phyloP scores from a whole-genome alignment of 441 rosid genomes.

The Aleurites moluccanus region DNA sequence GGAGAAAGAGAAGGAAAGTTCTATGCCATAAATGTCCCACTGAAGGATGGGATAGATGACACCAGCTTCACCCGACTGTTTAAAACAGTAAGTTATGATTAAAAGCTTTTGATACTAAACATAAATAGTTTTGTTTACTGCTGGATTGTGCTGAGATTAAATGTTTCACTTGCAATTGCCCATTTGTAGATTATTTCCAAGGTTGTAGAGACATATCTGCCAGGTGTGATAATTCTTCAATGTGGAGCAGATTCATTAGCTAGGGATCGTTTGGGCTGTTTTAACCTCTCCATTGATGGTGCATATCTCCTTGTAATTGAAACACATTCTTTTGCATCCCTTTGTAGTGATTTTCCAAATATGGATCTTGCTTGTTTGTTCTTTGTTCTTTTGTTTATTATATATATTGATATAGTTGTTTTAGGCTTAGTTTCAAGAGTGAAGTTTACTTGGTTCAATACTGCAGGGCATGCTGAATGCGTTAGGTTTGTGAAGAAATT shows the following conservation, averaged over 20 bases:
- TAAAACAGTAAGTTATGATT: constrained; percentile 65
- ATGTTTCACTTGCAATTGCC: constrained; percentile 19
- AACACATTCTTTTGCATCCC: constrained; percentile 27
- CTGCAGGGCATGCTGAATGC: constrained; percentile 94
- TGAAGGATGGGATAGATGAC: constrained; percentile 98
- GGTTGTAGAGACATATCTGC: constrained; percentile 90
- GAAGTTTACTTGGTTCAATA: constrained; percentile 14
- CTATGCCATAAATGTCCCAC: constrained; percentile 95
- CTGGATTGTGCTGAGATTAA: constrained; percentile 11
- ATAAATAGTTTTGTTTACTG: constrained; percentile 9
- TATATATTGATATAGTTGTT: constrained; percentile 20
- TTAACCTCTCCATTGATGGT: constrained; percentile 99
- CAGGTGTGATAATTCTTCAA: constrained; percentile 94
- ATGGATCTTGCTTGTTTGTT: constrained; percentile 11
- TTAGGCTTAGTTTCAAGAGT: constrained; percentile 11
- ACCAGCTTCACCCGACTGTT: constrained; percentile 89
- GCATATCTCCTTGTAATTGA: constrained; percentile 51
- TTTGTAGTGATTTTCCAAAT: constrained; percentile 2
- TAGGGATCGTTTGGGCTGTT: constrained; percentile 97
- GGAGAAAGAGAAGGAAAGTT: constrained; percentile 97
- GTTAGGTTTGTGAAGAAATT: constrained; percentile 94
- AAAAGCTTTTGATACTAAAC: constrained; percentile 13
- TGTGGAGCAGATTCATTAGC: constrained; percentile 99
- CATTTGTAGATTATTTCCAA: constrained; percentile 68
- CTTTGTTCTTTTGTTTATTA: constrained; percentile 13